Base-by-base conservation (phyloP, 2,329 filamentous ascomycete genomes). In the Penicillium sp. region DNA sequence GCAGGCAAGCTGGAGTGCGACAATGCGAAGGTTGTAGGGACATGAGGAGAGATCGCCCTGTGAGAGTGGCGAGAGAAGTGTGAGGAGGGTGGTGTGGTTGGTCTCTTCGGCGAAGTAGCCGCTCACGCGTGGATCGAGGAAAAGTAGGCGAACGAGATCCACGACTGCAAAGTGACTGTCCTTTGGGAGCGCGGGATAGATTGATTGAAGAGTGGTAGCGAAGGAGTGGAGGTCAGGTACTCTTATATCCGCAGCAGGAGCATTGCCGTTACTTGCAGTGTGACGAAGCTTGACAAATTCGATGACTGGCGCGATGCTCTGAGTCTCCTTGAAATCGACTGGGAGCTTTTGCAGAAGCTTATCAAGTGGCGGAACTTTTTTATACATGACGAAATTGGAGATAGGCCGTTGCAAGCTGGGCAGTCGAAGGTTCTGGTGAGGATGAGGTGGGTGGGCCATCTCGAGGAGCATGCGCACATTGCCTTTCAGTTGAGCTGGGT, bases 341-440 rank as follows among this genome's bases (percentile, higher is more conserved):
- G 86, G 88, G 65, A 97, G 82, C 65, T 95, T 97, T 3, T 78
- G 77, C 35, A 87, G 71, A 2, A 97, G 74, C 61, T 95, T 97
- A 13, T 85, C 80, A 16, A 97, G 73, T 0, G 91, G 90, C 0
- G 91, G 90, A 0, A 86, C 69, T 61, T 93, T 95, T 38, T 78
- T 73, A 66, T 87, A 97, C 1, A 83, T 73, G 6, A 93, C 81
- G n/a, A 86, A 83, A 49, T 81, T 80, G 40, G 77, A 74, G 45
- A 82, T 77, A 0, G 78, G 73, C 8, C 79, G 78, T 22, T 85
- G 77, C 38, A 96, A 76, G 10, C 75, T 85, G 0, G 87, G 87
- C 1, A 95, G 74, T 39, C 77, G 78, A 9, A 95, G 74, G 6
- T 76, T 76, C 29, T 82, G 77, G 64, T 97, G 91, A 0, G 82